Conservation (phyloP, 139 green algal genomes). For the Coccomyxa sp. region DNA sequence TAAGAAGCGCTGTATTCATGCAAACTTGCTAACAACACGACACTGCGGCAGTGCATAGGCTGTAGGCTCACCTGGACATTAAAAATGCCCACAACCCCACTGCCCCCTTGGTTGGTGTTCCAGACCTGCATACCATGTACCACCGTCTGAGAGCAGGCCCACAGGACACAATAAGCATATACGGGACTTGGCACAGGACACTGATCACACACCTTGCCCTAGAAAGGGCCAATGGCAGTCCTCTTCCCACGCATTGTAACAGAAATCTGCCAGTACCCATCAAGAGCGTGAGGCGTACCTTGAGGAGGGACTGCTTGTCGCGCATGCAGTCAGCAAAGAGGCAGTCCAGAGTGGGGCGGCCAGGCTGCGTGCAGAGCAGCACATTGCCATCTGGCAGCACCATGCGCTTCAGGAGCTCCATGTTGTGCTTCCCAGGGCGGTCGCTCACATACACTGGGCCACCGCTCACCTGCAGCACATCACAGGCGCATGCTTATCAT, state of each 20-base stretch:
- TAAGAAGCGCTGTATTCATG: neutral
- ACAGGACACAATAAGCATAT: neutral
- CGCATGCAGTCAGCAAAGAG: constrained; percentile 82
- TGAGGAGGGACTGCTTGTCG: constrained; percentile 75
- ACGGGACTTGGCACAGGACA: neutral
- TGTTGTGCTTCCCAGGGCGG: constrained; percentile 83
- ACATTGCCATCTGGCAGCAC: constrained; percentile 67
- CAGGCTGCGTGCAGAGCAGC: constrained; percentile 64
- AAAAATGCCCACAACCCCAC: constrained; percentile 76
- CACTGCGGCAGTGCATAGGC: neutral
- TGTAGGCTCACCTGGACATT: constrained; percentile 68
- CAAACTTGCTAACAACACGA: neutral
- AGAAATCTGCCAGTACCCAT: neutral
- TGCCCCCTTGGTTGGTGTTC: constrained; percentile 53
- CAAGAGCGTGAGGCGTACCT: constrained; percentile 38
- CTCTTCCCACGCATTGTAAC: neutral
- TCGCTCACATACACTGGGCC: constrained; percentile 86
- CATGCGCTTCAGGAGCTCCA: constrained; percentile 58
- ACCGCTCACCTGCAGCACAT: constrained; percentile 39
- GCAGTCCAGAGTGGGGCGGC: constrained; percentile 82
- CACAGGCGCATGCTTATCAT: constrained; percentile 5
- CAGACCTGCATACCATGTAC: constrained; percentile 47
- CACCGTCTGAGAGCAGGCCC: neutral
- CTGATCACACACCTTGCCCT: neutral
- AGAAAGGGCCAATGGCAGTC: neutral